phyloP scores from a whole-genome alignment of 225 moss, liverwort and hornwort genomes.

The Polytrichum formosum region DNA sequence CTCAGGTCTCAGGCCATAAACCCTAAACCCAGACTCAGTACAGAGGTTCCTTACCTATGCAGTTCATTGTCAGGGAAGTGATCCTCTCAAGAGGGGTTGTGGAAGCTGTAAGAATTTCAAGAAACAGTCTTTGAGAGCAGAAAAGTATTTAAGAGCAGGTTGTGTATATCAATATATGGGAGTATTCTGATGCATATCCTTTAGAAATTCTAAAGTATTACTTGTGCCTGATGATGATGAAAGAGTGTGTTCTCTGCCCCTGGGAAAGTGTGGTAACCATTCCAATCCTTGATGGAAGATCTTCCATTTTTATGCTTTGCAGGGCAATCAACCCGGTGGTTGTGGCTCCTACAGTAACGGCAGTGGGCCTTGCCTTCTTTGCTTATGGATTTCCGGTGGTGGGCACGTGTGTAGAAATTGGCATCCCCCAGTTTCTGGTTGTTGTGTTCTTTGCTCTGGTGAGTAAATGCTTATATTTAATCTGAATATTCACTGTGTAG shows the following conservation, averaged over 20 bases:
- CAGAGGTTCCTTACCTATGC: background rate
- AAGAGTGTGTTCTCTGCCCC: background rate
- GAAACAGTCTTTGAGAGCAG: too few relatives aligned
- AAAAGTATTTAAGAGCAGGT: background rate
- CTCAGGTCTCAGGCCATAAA: background rate
- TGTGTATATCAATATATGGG: background rate
- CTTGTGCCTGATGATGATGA: background rate
- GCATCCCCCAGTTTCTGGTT: slow-evolving; percentile 71
- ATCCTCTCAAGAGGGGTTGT: too few relatives aligned
- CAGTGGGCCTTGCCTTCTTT: slow-evolving; percentile 80
- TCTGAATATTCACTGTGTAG: too few relatives aligned
- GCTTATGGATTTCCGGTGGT: slow-evolving; percentile 80
- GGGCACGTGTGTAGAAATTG: slow-evolving; percentile 77
- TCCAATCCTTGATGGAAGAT: too few relatives aligned
- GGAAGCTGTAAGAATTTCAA: too few relatives aligned
- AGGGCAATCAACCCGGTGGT: slow-evolving; percentile 85
- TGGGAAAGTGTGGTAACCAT: background rate
- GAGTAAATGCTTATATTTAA: slow-evolving; percentile 3
- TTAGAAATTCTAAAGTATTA: background rate
- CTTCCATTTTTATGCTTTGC: slow-evolving; percentile 12
- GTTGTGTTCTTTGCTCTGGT: slow-evolving; percentile 79
- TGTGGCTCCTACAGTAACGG: slow-evolving; percentile 81
- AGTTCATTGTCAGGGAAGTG: background rate
- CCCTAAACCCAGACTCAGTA: background rate
- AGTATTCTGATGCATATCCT: background rate